Base-by-base conservation (phyloP, 352 stramenopile genomes). In the Sclerospora graminicola region DNA sequence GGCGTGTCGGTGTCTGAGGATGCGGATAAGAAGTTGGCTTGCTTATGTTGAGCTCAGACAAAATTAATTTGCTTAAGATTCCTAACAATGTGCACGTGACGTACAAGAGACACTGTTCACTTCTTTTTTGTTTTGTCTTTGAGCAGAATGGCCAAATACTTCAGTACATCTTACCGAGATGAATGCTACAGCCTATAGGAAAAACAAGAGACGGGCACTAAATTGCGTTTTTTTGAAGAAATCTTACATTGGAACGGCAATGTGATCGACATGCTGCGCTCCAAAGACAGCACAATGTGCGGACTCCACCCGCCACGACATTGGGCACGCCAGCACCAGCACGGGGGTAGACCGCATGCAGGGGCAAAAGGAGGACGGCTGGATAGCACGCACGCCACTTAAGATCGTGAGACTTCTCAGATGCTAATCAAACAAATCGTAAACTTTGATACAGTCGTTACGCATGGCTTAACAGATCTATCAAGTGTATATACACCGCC, bases 381-480 rank as follows among this genome's bases (percentile, higher is more conserved):
- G 26, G 27, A 44, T 45, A 44, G 28, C 37, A 26, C 31, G 47
- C 47, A 57, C 47, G 52, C 19, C 46, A 60, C 9, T 41, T 61
- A 61, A 39, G 14, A 56, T 45, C n/a, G 13, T 40, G 30, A 47
- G 46, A 56, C 10, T 34, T 44, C 30, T 39, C 24, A 30, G 41
- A 57, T 53, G 53, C 19, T 54, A 53, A 57, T 48, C 48, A 57
- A 57, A 57, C 41, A 54, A 41, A 47, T 44, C 28, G 24, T 28
- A 30, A 8, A 42, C 41, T 18, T n/a, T n/a, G n/a, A n/a, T n/a
- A n/a, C n/a, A n/a, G 11, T 42, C 29, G 28, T 51, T 56, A 51
- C 23, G 40, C 27, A 55, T 35, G 37, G 37, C 36, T 54, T 9
- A 1, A 45, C 24, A 18, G 18, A 18, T 18, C 14, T 19, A 32